Conservation (phyloP, 495 filamentous ascomycete genomes). For the Aspergillus kassunensis region DNA sequence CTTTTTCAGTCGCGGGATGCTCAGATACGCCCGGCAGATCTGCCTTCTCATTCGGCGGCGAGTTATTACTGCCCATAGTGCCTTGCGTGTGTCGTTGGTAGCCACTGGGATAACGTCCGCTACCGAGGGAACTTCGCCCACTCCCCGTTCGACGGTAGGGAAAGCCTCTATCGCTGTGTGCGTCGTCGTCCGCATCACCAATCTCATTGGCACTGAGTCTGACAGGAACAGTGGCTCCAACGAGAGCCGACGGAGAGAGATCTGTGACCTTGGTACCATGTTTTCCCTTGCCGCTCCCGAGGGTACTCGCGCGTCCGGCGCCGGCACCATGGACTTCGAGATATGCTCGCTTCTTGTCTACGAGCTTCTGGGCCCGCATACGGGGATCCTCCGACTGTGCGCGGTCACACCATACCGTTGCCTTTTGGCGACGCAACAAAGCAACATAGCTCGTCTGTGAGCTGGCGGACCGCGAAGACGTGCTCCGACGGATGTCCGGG, state of each 20-base stretch:
- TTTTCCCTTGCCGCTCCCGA: slow-evolving; percentile 71
- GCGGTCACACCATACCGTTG: slow-evolving; percentile 97
- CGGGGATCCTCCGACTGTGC: slow-evolving; percentile 89
- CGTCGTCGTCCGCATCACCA: slow-evolving; percentile 76
- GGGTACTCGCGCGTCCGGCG: slow-evolving; percentile 51
- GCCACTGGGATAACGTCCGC: slow-evolving; percentile 55
- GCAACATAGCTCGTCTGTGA: slow-evolving; percentile 81
- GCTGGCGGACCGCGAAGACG: slow-evolving; percentile 57
- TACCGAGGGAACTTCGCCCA: slow-evolving; percentile 73
- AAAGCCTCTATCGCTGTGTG: slow-evolving; percentile 47
- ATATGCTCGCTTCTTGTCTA: slow-evolving; percentile 78
- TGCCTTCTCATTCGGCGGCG: slow-evolving; percentile 54
- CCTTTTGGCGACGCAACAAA: slow-evolving; percentile 90
- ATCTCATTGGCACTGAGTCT: slow-evolving; percentile 92
- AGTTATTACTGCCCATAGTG: slow-evolving; percentile 66
- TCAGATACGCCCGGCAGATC: slow-evolving; percentile 50
- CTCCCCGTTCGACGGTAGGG: slow-evolving; percentile 74
- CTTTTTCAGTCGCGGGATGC: slow-evolving; percentile 45
- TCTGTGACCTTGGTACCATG: slow-evolving; percentile 69
- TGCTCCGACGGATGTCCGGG: slow-evolving; percentile 68
- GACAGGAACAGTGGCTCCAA: slow-evolving; percentile 77
- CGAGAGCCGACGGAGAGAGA: slow-evolving; percentile 70
- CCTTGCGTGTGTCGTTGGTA: slow-evolving; percentile 52
- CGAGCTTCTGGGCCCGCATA: slow-evolving; percentile 69
- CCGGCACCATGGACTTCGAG: slow-evolving; percentile 68